phyloP scores from a whole-genome alignment of 139 green algal species.

The Chlorella ohadii region DNA sequence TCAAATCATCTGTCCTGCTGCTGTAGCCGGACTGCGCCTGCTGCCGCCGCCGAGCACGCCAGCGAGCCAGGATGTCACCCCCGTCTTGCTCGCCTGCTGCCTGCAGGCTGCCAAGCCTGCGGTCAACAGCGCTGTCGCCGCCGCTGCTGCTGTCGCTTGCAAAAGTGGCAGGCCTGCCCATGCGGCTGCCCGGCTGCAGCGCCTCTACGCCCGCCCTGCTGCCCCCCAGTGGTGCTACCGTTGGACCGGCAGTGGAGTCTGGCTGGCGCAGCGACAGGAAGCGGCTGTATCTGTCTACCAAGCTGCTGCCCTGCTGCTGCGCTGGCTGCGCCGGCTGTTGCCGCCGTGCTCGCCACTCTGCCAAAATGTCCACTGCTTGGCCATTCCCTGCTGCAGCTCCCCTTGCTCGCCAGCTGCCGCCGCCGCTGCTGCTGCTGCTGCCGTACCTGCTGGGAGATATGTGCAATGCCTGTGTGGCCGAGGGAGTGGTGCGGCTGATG shows the following conservation, averaged over 20 bases:
- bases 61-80: constrained; percentile 24
- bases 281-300: constrained; percentile 11
- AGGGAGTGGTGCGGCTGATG: neutral
- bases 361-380: neutral
- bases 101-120: neutral
- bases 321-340: neutral
- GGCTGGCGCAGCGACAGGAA: constrained; percentile 21
- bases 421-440: neutral
- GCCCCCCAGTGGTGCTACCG: neutral
- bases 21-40: neutral
- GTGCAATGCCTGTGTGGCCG: too few relatives aligned
- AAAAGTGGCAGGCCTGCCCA: neutral
- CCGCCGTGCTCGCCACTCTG: constrained; percentile 15
- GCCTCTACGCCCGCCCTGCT: neutral
- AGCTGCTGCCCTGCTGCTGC: neutral
- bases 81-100: too few relatives aligned
- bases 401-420: neutral
- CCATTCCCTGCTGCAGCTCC: neutral
- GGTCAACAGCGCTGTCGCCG: neutral
- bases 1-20: neutral
- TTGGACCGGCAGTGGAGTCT: neutral
- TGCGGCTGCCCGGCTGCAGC: neutral
- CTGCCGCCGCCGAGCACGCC: constrained; percentile 20
- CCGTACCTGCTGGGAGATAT: neutral
- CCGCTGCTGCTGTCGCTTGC: neutral